Conservation (phyloP, 805 yeast species). For the Hanseniaspora occidentalis region DNA sequence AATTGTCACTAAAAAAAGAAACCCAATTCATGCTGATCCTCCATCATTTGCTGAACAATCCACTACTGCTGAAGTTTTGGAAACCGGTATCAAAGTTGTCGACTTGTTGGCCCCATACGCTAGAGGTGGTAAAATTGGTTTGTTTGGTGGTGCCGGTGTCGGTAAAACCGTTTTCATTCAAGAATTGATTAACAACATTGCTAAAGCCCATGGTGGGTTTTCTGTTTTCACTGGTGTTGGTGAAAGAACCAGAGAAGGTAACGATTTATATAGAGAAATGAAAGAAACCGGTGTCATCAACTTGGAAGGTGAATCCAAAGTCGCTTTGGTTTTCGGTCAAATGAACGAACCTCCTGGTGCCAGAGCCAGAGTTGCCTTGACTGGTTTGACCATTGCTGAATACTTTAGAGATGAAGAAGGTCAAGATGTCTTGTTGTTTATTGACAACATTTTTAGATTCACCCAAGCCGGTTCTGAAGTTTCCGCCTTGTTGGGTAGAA, state of each 20-base stretch:
- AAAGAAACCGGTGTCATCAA: constrained; percentile 99
- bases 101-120: constrained; percentile 99
- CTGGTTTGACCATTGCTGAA: constrained; percentile 99
- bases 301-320: constrained; percentile 99
- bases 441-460: constrained; percentile 99
- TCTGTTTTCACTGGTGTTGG: constrained; percentile 99
- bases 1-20: constrained; percentile 78
- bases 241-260: constrained; percentile 99
- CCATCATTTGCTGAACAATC: constrained; percentile 95
- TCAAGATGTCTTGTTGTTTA: constrained; percentile 98
- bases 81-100: constrained; percentile 99
- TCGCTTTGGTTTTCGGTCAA: constrained; percentile 98
- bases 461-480: constrained; percentile 99
- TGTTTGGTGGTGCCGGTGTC: constrained; percentile 99
- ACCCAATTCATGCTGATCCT: constrained; percentile 98
- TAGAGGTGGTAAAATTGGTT: constrained; percentile 99
- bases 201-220: constrained; percentile 99
- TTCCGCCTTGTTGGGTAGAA: constrained; percentile 99
- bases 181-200: constrained; percentile 98
- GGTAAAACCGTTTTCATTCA: constrained; percentile 99
- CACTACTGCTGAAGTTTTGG: constrained; percentile 94
- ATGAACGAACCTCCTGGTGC: constrained; percentile 99
- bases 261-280: constrained; percentile 99
- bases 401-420: constrained; percentile 99
- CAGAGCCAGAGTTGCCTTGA: constrained; percentile 99